Conservation (phyloP, 306 rosid genomes). For the Begonia fuchsioides region DNA sequence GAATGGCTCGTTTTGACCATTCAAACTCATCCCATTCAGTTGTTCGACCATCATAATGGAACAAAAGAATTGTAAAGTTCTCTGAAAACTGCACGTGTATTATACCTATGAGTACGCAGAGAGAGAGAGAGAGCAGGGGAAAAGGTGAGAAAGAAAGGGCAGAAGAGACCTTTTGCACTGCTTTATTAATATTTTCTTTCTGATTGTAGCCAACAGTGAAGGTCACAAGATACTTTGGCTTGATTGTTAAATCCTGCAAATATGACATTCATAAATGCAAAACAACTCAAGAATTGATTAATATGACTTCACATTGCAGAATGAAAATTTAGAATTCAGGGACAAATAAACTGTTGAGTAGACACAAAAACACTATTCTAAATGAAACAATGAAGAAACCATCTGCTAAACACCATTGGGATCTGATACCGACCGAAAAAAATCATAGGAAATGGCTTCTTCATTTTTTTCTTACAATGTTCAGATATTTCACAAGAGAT, state of each 20-base stretch:
- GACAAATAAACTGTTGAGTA: no score
- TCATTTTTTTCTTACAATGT: no score
- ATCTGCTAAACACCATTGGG: no score
- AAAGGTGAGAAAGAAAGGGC: slow-evolving; percentile 12
- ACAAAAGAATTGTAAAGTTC: slow-evolving; percentile 70
- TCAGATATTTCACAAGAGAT: no score
- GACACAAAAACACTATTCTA: no score
- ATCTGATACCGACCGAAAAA: no score
- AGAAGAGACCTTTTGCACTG: slow-evolving; percentile 70
- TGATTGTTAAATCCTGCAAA: slow-evolving; percentile 66
- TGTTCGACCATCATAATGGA: slow-evolving; percentile 94
- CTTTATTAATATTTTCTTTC: slow-evolving; percentile 63
- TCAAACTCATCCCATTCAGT: slow-evolving; percentile 93
- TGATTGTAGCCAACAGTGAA: slow-evolving; percentile 82
- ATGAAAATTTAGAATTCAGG: no score
- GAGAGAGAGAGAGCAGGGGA: no score
- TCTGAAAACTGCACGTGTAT: slow-evolving; percentile 67
- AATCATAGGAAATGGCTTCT: no score
- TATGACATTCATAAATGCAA: slow-evolving; percentile 15
- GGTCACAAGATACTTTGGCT: slow-evolving; percentile 84
- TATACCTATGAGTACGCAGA: slow-evolving; percentile 2
- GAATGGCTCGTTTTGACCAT: slow-evolving; percentile 90
- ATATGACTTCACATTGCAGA: no score
- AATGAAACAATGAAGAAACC: no score
- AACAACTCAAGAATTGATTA: background rate